Evolutionary conservation across 2,329 filamentous ascomycete genomes (phyloP).

Genomic region (Achaetomium macrosporum): DNA sequence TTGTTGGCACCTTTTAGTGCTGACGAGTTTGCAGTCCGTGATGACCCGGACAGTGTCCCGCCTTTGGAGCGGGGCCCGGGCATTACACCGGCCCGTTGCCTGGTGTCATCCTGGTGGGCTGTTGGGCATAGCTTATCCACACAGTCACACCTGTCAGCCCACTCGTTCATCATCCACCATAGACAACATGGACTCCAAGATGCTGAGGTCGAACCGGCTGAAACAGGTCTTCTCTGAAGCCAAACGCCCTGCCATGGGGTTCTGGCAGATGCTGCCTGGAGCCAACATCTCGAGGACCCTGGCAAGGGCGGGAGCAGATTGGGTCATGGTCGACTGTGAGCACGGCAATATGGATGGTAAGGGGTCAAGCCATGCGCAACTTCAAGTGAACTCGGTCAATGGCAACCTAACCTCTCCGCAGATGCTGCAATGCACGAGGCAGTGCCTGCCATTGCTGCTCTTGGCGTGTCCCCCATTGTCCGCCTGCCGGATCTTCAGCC

Average conservation of each 20-base stretch:
- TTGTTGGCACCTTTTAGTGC: too few relatives aligned
- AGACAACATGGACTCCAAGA: conserved; percentile 21
- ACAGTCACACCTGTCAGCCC: neutral
- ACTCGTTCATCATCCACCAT: conserved; percentile 5
- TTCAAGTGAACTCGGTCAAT: conserved; percentile 1
- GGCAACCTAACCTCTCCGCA: conserved; percentile 19
- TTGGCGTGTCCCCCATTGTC: conserved; percentile 50
- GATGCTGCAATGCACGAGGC: conserved; percentile 54
- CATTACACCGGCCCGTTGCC: neutral
- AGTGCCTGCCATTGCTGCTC: conserved; percentile 50
- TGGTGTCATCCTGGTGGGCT: neutral
- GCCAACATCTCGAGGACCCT: conserved; percentile 54
- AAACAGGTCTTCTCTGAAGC: conserved; percentile 44
- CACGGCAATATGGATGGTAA: conserved; percentile 51
- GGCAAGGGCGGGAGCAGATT: conserved; percentile 58
- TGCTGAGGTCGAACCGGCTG: conserved; percentile 44
- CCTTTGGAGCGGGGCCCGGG: neutral
- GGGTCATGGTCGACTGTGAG: conserved; percentile 57
- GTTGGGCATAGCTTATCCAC: neutral
- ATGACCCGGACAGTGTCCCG: conserved; percentile 5
- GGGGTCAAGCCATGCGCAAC: neutral
- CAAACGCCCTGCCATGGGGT: conserved; percentile 45
- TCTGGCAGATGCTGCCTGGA: conserved; percentile 60
- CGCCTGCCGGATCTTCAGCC: conserved; percentile 52
- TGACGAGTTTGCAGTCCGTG: too few relatives aligned